phyloP scores from a whole-genome alignment of 345 rosid genomes.

The Aegle marmelos region DNA sequence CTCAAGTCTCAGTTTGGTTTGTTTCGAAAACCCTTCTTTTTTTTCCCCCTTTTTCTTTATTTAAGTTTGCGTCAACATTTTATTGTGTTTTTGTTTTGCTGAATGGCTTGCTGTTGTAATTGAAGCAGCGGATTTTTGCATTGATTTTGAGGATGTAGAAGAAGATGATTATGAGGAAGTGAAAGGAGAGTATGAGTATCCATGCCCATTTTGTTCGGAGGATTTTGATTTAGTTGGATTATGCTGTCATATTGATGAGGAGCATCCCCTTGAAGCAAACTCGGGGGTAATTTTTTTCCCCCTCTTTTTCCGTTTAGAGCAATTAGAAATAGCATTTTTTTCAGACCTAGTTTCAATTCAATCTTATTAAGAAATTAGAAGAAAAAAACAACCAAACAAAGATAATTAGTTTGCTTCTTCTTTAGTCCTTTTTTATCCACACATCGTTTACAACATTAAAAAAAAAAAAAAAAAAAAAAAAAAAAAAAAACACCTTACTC shows the following conservation, averaged over 20 bases:
- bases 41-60: background rate
- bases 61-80: background rate
- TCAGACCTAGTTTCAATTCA: background rate
- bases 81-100: background rate
- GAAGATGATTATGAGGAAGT: conserved; percentile 44
- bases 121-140: conserved; percentile 36
- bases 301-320: background rate
- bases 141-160: conserved; percentile 48
- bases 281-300: conserved; percentile 42
- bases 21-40: background rate
- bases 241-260: conserved; percentile 57
- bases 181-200: conserved; percentile 51
- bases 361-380: background rate
- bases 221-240: conserved; percentile 54
- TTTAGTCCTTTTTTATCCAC: no score
- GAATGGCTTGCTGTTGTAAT: conserved; percentile 10
- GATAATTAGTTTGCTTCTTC: no score
- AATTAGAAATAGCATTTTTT: background rate
- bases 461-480: no score
- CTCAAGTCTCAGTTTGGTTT: conserved; percentile 42
- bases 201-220: conserved; percentile 65
- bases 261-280: conserved; percentile 56
- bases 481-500: no score
- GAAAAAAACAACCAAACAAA: background rate
- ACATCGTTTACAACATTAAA: no score